These are phyloP conservation scores for Barnettozyma vustinii DNA, from an alignment of 805 yeast species.

Conservation along the genomic window DNA sequence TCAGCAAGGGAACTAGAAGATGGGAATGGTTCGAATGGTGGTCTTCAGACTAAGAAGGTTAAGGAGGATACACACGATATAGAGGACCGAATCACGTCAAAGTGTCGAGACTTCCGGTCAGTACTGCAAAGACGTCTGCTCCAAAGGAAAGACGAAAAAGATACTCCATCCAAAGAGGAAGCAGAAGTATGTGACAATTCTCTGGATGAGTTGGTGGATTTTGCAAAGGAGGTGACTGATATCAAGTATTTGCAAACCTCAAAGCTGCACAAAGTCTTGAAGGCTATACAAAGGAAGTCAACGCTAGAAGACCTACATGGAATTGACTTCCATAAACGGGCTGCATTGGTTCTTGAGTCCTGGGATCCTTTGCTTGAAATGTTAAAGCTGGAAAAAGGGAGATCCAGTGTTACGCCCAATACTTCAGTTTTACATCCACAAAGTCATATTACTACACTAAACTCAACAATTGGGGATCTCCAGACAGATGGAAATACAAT, in stretches of 20 bases:
- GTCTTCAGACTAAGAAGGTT: neutral
- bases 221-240: conserved; percentile 30
- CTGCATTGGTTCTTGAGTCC: conserved; percentile 23
- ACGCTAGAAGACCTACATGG: conserved; percentile 38
- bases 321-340: conserved; percentile 40
- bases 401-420: neutral
- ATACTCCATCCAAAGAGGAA: conserved; percentile 36
- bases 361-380: neutral
- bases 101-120: conserved; percentile 32
- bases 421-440: neutral
- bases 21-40: neutral
- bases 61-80: neutral
- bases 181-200: conserved; percentile 20
- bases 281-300: conserved; percentile 38
- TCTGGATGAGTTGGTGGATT: conserved; percentile 36
- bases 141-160: conserved; percentile 32
- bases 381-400: neutral
- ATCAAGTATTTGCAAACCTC: conserved; percentile 37
- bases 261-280: conserved; percentile 47
- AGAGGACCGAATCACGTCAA: conserved; percentile 3
- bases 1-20: neutral
- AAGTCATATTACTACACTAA: neutral
- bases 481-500: neutral
- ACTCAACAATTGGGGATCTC: neutral
- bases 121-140: conserved; percentile 44